These are phyloP conservation scores for Neofusicoccum sp. DNA, from an alignment of 2,329 filamentous ascomycete species.

Conservation along the genomic window DNA sequence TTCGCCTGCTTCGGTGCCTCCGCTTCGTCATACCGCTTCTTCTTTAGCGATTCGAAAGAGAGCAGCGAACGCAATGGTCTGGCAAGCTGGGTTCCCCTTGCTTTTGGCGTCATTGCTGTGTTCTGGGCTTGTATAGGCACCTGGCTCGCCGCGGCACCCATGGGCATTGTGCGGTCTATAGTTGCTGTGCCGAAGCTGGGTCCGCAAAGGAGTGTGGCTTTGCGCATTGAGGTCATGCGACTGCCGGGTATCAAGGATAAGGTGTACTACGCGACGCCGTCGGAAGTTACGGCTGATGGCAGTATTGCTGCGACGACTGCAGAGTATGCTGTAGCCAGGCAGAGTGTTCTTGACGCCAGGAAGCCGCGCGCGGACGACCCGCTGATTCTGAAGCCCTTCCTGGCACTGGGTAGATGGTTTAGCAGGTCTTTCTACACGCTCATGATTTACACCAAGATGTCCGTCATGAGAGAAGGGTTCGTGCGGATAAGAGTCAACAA, in stretches of 20 bases:
- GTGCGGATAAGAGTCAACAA: neutral
- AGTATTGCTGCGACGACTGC: neutral
- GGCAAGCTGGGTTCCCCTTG: conserved; percentile 7
- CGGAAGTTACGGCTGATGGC: neutral
- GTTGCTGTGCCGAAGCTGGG: conserved; percentile 10
- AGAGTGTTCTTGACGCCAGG: neutral
- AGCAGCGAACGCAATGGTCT: neutral
- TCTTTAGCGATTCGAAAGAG: neutral
- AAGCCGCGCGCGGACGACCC: conserved; percentile 6
- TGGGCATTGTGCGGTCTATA: conserved; percentile 8
- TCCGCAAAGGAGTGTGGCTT: neutral
- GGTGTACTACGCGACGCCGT: neutral
- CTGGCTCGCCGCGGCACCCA: conserved; percentile 5
- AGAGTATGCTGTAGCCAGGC: neutral
- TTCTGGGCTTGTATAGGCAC: conserved; percentile 16
- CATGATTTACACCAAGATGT: conserved; percentile 17
- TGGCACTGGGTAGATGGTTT: neutral
- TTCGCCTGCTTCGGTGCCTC: conserved; percentile 9
- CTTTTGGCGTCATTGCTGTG: conserved; percentile 13
- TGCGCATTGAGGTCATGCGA: conserved; percentile 13
- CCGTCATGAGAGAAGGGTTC: conserved; percentile 9
- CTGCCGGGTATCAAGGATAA: conserved; percentile 7
- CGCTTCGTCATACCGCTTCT: conserved; percentile 9
- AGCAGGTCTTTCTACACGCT: neutral
- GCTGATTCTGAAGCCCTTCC: neutral